Base-by-base conservation (phyloP, 495 filamentous ascomycete species). In the Neurospora tetraspora region DNA sequence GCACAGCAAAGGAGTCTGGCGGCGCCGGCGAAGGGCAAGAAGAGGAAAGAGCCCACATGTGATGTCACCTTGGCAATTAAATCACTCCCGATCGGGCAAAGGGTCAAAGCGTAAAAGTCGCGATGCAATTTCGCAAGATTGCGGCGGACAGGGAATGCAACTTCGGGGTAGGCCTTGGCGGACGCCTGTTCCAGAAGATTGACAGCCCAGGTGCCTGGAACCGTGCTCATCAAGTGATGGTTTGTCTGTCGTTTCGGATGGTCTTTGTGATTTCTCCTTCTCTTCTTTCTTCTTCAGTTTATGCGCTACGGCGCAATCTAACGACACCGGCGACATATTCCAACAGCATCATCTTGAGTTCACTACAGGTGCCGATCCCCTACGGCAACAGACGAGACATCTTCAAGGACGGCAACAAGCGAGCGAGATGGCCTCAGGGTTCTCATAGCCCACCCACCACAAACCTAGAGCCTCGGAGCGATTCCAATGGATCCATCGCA, bases 81-180 rank as follows among this genome's bases (percentile, higher is more conserved):
- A 14, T 34, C 53, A 65, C 53, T 34, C 53, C 53, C 53, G 53
- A 65, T 65, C 53, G 53, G 53, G 53, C 23, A 31, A 65, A 65
- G 53, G 73, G 77, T 74, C 77, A 75, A 76, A 79, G 76, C 76
- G 75, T 34, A 70, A 31, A 47, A 42, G 34, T 72, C 70, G 65
- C 69, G 76, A 74, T 69, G 68, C 71, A 78, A 77, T 73, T 78
- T 76, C 70, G 75, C 72, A 72, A 78, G 74, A 78, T 78, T 78
- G 73, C 77, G 37, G 31, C 71, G 74, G 76, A 72, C 71, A 39
- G 75, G 75, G 72, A 75, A 69, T 77, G 72, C 74, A 75, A 75
- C 68, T 70, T 70, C 31, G 45, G n/a, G 40, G 18, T 39, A 12
- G 40, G 70, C 47, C 70, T 71, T 74, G 69, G 70, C 72, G 72